phyloP scores from a whole-genome alignment of 2,329 filamentous ascomycete species.

The Fusarium acutatum region DNA sequence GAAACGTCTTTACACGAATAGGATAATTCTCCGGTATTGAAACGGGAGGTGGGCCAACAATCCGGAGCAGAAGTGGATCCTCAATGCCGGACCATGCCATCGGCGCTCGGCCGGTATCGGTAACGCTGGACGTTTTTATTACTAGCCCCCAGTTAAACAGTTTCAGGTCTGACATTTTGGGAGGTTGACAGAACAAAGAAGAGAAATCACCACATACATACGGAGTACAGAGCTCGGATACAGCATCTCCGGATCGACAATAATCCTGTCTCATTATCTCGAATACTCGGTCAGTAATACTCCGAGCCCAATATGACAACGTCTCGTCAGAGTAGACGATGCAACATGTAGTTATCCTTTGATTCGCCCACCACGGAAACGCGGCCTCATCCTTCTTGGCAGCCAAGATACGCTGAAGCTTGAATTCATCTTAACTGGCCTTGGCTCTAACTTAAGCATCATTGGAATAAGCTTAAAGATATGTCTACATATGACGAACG shows the following conservation, averaged over 20 bases:
- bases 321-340: neutral
- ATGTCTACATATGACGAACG: neutral
- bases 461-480: slow-evolving; percentile 1
- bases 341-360: slow-evolving; percentile 2
- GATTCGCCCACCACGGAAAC: slow-evolving; percentile 6
- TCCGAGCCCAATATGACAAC: neutral
- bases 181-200: neutral
- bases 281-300: neutral
- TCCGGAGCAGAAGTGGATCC: neutral
- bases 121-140: neutral
- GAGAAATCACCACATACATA: no score
- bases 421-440: neutral
- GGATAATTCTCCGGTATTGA: slow-evolving; percentile 33
- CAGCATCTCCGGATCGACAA: neutral
- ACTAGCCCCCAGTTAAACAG: neutral
- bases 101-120: neutral
- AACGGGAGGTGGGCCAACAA: slow-evolving; percentile 19
- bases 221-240: neutral
- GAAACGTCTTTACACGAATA: slow-evolving; percentile 35
- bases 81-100: neutral
- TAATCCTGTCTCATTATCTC: neutral
- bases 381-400: slow-evolving; percentile 3
- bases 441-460: neutral
- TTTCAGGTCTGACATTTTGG: neutral
- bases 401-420: neutral